Evolutionary conservation across 805 yeast genomes (phyloP), one percentile per base, ranked within the genome.

Genomic region (Sugiyamaella valdiviana): DNA sequence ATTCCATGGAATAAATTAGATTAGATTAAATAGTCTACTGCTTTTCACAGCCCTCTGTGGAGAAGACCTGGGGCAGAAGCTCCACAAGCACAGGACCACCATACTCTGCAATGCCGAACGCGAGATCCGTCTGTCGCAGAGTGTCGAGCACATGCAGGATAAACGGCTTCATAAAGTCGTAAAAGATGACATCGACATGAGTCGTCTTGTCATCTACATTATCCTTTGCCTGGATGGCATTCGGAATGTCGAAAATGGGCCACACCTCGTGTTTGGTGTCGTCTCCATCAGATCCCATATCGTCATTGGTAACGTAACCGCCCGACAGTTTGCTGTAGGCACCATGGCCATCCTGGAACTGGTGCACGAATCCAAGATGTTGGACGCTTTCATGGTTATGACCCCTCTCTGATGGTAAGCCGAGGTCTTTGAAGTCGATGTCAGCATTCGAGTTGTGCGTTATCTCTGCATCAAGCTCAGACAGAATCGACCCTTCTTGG

Each of bases 271-370:
- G 90, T 49, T 80, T 57, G 36, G 88, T 74, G 70, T 71, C 98
- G 62, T 93, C 99, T 19, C 99, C 99, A 53, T 81, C 80, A 54
- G 71, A 66, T 0, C 97, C 99, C 57, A 75, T 73, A 59, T 91
- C 98, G 62, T 93, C 99, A 41, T 66, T 58, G 0, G 99, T 91
- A 0, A 80, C 81, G 57, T 84, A 85, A 0, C 99, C 99, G 4
- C 38, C 42, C 10, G 23, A 39, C 39, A 42, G 14, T 9, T 36
- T 23, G 15, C n/a, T 36, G 39, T 6, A 36, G 36, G 10, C 44
- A 36, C 32, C 32, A 6, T 4, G 14, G 10, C 32, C 7, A 3
- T 26, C 32, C 7, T 26, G 6, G 14, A 10, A 3, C 32, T 26
- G 32, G 14, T 26, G 32, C 14, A 26, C 32, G 14, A 26, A 26